Evolutionary conservation across 805 yeast genomes (phyloP).

Genomic region (Yarrowia osloensis): DNA sequence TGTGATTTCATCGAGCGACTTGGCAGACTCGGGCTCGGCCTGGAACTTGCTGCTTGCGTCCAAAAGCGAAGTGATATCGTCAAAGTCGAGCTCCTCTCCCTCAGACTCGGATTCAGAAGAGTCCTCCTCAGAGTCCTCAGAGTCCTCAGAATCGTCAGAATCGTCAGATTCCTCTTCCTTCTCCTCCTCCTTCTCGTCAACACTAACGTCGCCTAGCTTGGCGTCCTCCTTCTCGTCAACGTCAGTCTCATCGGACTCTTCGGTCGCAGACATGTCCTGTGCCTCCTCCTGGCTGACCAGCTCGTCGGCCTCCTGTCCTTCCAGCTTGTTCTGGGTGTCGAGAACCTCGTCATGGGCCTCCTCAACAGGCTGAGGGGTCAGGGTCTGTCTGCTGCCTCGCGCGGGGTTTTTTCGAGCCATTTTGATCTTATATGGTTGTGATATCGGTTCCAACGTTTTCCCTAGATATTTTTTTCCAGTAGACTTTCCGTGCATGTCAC

Average conservation of each 20-base stretch:
- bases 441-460: not conserved
- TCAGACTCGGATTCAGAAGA: not conserved
- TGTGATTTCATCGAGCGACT: conserved; percentile 5
- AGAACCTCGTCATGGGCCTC: not conserved
- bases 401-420: conserved; percentile 26
- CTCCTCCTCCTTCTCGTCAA: not conserved
- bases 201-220: not conserved
- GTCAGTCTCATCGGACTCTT: not conserved
- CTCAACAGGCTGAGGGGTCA: not conserved
- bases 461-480: not conserved
- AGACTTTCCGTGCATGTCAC: conserved; percentile 6
- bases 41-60: conserved; percentile 12
- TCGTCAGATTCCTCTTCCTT: not conserved
- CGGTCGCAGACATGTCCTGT: not conserved
- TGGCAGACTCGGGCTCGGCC: not conserved
- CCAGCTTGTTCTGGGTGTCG: not conserved
- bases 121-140: not conserved
- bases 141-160: not conserved
- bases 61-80: not conserved
- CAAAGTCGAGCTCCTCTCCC: not conserved
- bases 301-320: not conserved
- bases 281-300: not conserved
- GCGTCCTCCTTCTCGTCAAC: not conserved
- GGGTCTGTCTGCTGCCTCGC: not conserved
- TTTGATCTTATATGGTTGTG: not conserved